Evolutionary conservation across 2,329 filamentous ascomycete genomes (phyloP).

Genomic region (Lecanicillium sp.): DNA sequence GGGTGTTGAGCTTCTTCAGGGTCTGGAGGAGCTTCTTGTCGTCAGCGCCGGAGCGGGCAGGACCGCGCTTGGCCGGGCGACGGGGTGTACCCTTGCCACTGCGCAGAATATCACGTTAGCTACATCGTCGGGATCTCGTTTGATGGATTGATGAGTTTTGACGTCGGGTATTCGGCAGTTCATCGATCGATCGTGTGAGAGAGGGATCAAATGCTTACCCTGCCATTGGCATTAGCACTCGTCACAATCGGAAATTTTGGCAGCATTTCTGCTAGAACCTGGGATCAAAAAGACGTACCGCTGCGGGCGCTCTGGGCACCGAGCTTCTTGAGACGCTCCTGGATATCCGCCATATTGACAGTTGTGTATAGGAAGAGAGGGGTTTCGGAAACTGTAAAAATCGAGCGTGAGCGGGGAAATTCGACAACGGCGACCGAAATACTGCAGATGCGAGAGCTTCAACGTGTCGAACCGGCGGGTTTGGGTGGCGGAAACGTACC

Average conservation of each 20-base stretch:
- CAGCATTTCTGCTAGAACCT: constrained; percentile 12
- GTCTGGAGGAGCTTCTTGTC: constrained; percentile 99
- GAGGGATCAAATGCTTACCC: constrained; percentile 30
- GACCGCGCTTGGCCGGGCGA: constrained; percentile 97
- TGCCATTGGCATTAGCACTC: constrained; percentile 19
- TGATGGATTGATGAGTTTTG: constrained; percentile 10
- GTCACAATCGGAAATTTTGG: constrained; percentile 14
- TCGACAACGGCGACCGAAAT: background rate
- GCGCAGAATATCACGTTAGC: constrained; percentile 24
- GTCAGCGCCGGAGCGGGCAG: constrained; percentile 86
- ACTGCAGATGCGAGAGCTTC: constrained; percentile 2
- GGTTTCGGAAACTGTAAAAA: constrained; percentile 24
- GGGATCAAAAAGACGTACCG: constrained; percentile 48
- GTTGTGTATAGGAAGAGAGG: constrained; percentile 23
- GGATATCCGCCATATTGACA: constrained; percentile 47
- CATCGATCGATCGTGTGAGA: constrained; percentile 7
- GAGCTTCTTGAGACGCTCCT: constrained; percentile 56
- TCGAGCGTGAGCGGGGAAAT: constrained; percentile 17
- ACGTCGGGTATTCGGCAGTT: background rate
- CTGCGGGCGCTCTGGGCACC: constrained; percentile 47
- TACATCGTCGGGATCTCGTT: constrained; percentile 17
- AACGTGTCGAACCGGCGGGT: constrained; percentile 15
- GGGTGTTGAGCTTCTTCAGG: constrained; percentile 99
- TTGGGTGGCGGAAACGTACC: constrained; percentile 26
- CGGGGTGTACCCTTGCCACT: constrained; percentile 97